These are phyloP conservation scores for Saccharomycopsis sp. DNA, from an alignment of 805 yeast species.

Conservation along the genomic window DNA sequence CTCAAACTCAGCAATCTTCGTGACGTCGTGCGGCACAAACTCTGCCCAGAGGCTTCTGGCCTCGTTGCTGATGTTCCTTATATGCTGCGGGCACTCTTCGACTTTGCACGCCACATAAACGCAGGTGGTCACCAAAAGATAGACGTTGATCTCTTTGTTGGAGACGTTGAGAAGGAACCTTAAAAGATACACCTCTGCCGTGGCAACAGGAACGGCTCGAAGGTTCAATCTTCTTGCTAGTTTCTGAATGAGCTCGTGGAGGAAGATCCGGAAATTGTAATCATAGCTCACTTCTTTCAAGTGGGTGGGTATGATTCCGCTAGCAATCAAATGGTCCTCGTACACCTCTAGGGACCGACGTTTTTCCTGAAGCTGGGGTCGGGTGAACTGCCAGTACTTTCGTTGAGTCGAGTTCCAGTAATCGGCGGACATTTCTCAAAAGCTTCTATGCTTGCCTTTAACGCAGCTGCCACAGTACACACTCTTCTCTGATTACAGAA, in stretches of 20 bases:
- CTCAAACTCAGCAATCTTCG: conserved; percentile 91
- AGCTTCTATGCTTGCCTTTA: too few species aligned
- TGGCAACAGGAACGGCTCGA: conserved; percentile 76
- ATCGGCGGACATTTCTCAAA: conserved; percentile 81
- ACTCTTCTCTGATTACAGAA: too few species aligned
- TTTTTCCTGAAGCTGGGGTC: conserved; percentile 43
- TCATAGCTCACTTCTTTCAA: conserved; percentile 38
- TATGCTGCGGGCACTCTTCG: conserved; percentile 94
- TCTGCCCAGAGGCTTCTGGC: conserved; percentile 93
- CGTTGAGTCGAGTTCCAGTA: conserved; percentile 85
- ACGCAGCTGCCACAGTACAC: too few species aligned
- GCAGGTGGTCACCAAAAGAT: conserved; percentile 73
- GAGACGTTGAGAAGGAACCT: conserved; percentile 68
- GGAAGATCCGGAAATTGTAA: conserved; percentile 60
- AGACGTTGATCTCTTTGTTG: conserved; percentile 73
- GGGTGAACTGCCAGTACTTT: conserved; percentile 68
- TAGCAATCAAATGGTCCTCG: conserved; percentile 23
- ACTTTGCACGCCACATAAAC: conserved; percentile 86
- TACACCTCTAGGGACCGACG: conserved; percentile 35
- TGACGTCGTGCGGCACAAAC: conserved; percentile 81
- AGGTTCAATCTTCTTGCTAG: conserved; percentile 71
- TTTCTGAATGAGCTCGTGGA: conserved; percentile 66
- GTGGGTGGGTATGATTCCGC: conserved; percentile 32
- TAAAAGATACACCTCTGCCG: conserved; percentile 80
- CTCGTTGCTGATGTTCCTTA: conserved; percentile 71